Percentiles rank a stretch among this genome's conserved stretches.
phyloP scores from a whole-genome alignment of 768 basidiomycete genomes.

The Pleurotus tuber-regium region DNA sequence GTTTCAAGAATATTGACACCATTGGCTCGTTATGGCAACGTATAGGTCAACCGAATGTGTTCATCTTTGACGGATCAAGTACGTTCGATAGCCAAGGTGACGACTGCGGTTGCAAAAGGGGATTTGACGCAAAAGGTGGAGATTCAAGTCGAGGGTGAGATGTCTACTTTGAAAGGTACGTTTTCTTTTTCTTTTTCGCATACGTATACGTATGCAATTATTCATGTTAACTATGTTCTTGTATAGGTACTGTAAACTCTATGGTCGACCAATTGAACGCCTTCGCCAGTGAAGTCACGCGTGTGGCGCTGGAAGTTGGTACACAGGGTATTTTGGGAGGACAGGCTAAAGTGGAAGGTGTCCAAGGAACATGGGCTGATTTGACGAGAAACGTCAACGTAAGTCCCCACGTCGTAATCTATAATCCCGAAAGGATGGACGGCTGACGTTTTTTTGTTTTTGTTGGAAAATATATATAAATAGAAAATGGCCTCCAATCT shows the following conservation, averaged over 20 bases:
- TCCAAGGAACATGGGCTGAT: slow-evolving; percentile 92
- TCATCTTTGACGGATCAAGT: slow-evolving; percentile 77
- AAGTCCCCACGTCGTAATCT: slow-evolving; percentile 22
- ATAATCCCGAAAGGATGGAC: background rate
- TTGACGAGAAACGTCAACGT: slow-evolving; percentile 89
- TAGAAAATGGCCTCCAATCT: slow-evolving; percentile 90
- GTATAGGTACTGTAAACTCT: slow-evolving; percentile 69
- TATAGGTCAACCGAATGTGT: slow-evolving; percentile 75
- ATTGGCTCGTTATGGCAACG: too few relatives aligned
- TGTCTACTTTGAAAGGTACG: slow-evolving; percentile 69
- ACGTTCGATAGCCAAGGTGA: slow-evolving; percentile 79
- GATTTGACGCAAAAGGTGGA: slow-evolving; percentile 91
- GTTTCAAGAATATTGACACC: too few relatives aligned
- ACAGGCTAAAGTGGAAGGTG: slow-evolving; percentile 85
- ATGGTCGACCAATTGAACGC: slow-evolving; percentile 90
- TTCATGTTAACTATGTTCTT: background rate
- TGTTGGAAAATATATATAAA: too few relatives aligned
- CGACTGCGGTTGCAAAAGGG: slow-evolving; percentile 85
- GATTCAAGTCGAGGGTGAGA: slow-evolving; percentile 82
- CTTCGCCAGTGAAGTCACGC: slow-evolving; percentile 78
- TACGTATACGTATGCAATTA: background rate
- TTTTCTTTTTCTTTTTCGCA: slow-evolving; percentile 1
- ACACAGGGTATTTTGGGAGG: slow-evolving; percentile 89
- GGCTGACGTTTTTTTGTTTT: background rate
- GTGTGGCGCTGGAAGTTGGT: slow-evolving; percentile 85